Base-by-base conservation (phyloP, 176 grass and related monocot species). In the Ensete ventricosum region DNA sequence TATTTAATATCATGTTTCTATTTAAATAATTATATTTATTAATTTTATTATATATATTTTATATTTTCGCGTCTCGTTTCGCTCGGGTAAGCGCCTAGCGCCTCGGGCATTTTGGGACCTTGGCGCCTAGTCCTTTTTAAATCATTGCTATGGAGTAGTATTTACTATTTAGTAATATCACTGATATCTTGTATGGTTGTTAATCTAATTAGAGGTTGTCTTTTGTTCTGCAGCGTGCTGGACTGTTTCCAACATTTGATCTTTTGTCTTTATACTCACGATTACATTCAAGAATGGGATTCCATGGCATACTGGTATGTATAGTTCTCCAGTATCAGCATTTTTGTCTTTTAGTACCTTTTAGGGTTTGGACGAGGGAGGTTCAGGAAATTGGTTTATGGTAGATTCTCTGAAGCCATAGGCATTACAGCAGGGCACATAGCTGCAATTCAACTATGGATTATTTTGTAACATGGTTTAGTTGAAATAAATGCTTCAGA, bases 231-330 rank as follows among this genome's bases (percentile, higher is more conserved):
- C 83, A 98, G 94, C 80, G 64, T 70, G 90, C 94, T 89, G 94
- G 90, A 57, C 84, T 93, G 81, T 91, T 98, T 62, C 94, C 90
- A 53, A 93, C 90, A 43, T 93, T 89, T 14, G 94, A 98, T 81
- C 73, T 98, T 67, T 82, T 98, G 74, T 89, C 88, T 29, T 79
- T 98, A 26, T 93, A 98, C 77, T 89, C 94, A 69, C 52, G 78
- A 70, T 75, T 98, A 73, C 86, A 91, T 72, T 68, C 88, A 74
- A 87, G 80, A 73, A 81, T 81, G 59, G 84, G 79, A 79, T 87
- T 98, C 71, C 82, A 89, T 43, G 82, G 84, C 78, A 68, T 93
- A 85, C 70, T 98, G 94, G 90, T 98, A 87, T 73, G 76, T 48
- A 50, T 73, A 73, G 21, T 27, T 69, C 20, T 80, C n/a, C 11